A percentile compares a stretch with the other conserved stretches of the same genome.
phyloP scores from a whole-genome alignment of 164 flowering plant genomes.

The Vitis amurensis region DNA sequence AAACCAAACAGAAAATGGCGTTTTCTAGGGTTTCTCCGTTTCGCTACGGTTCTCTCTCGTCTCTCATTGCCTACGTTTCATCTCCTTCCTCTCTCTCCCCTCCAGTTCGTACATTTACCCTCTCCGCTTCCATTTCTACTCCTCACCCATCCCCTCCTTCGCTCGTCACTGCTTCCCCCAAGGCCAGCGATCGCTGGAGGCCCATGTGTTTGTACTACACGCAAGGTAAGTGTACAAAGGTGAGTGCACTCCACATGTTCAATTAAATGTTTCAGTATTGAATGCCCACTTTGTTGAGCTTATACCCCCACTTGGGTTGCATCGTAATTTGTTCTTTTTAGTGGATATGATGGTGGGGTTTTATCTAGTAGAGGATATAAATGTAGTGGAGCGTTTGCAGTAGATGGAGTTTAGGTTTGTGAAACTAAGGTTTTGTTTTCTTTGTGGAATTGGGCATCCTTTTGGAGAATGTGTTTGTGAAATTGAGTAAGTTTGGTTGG shows the following conservation, averaged over 20 bases:
- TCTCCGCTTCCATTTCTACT: constrained; percentile 18
- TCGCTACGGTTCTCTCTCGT: constrained; percentile 6
- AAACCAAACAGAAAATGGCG: constrained; percentile 16
- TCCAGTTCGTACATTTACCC: constrained; percentile 5
- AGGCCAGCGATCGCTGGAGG: constrained; percentile 41
- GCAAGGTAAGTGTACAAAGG: constrained; percentile 83
- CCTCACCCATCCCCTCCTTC: constrained; percentile 12
- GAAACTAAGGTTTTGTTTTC: too few species aligned
- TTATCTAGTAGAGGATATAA: too few species aligned
- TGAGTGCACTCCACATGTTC: constrained; percentile 8
- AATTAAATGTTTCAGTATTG: neutral
- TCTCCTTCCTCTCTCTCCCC: constrained; percentile 6
- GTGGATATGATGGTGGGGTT: too few species aligned
- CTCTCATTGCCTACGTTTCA: constrained; percentile 1
- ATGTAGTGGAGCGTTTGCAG: too few species aligned
- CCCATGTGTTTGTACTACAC: constrained; percentile 82
- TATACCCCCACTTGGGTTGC: too few species aligned
- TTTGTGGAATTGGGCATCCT: too few species aligned
- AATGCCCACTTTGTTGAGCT: too few species aligned
- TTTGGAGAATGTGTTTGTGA: too few species aligned
- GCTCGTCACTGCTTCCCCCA: neutral
- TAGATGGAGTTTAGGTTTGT: too few species aligned
- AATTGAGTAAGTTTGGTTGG: too few species aligned
- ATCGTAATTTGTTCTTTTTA: too few species aligned
- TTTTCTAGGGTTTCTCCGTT: constrained; percentile 15